A percentile compares a stretch with the other conserved stretches of the same genome.
phyloP scores from a whole-genome alignment of 2,329 filamentous ascomycete genomes.

The Lachnellula arida region DNA sequence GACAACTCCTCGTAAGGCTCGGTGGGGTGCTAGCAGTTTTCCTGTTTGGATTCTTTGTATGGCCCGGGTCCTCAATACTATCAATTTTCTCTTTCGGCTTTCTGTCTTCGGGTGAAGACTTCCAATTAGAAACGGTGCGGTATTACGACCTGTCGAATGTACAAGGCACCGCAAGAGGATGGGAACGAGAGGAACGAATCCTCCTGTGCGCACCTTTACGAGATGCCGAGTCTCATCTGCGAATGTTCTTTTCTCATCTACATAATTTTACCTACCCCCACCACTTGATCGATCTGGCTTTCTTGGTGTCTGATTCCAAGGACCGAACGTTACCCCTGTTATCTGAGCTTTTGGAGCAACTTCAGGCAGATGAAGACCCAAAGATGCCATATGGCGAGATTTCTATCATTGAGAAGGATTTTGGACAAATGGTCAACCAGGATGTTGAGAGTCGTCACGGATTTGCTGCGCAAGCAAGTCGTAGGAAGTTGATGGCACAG shows the following conservation, averaged over 20 bases:
- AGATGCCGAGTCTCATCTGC: conserved; percentile 85
- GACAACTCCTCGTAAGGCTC: conserved; percentile 66
- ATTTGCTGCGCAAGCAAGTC: conserved; percentile 89
- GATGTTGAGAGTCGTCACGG: conserved; percentile 97
- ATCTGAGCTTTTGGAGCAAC: conserved; percentile 66
- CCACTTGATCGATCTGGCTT: conserved; percentile 91
- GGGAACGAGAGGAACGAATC: conserved; percentile 95
- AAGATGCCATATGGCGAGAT: conserved; percentile 90
- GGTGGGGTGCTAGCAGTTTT: conserved; percentile 54
- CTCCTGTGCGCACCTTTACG: conserved; percentile 89
- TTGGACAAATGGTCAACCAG: conserved; percentile 95
- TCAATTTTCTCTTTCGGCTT: conserved; percentile 66
- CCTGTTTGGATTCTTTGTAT: conserved; percentile 67
- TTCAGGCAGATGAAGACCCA: conserved; percentile 76
- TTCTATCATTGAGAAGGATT: conserved; percentile 97
- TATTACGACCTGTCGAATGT: conserved; percentile 95
- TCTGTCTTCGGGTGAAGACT: conserved; percentile 60
- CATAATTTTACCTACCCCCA: conserved; percentile 97
- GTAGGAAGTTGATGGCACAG: conserved; percentile 96
- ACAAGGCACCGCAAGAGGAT: conserved; percentile 84
- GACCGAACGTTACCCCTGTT: conserved; percentile 80
- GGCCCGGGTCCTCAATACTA: conserved; percentile 59
- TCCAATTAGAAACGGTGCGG: conserved; percentile 88
- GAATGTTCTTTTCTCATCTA: conserved; percentile 98
- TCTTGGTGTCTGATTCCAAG: conserved; percentile 95